These are phyloP conservation scores for Arthrinium phaeospermum DNA, from an alignment of 2,329 filamentous ascomycete genomes.

Conservation along the genomic window DNA sequence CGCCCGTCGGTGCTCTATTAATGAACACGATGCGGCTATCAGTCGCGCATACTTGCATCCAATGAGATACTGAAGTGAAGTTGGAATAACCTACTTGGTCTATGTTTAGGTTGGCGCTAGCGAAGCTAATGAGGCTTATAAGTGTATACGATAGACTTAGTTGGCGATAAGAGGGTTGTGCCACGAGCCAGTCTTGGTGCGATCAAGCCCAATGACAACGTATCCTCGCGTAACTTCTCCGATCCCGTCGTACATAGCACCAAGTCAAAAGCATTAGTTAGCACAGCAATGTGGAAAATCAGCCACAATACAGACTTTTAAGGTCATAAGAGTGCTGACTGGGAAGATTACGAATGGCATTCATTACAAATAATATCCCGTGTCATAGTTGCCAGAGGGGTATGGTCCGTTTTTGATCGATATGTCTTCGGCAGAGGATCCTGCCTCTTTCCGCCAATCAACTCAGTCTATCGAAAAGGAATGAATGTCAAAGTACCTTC, in stretches of 20 bases:
- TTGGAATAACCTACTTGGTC: neutral
- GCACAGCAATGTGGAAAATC: no score
- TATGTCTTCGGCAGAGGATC: neutral
- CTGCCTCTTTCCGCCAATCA: neutral
- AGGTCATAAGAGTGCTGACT: no score
- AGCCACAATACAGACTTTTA: no score
- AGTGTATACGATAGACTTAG: neutral
- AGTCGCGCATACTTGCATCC: neutral
- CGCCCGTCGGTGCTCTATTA: no score
- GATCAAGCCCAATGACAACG: no score
- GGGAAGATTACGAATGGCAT: no score
- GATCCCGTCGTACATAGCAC: neutral
- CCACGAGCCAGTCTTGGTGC: neutral
- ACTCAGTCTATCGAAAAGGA: neutral
- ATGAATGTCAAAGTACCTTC: neutral
- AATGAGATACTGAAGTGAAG: neutral
- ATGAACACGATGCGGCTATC: no score
- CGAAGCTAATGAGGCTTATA: neutral
- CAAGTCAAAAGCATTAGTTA: no score
- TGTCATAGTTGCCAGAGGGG: neutral
- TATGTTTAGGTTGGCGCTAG: neutral
- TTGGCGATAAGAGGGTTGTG: neutral
- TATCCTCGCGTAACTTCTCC: neutral
- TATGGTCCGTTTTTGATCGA: neutral
- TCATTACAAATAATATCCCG: neutral